phyloP scores from a whole-genome alignment of 768 basidiomycete species.

The Pholiota molesta region DNA sequence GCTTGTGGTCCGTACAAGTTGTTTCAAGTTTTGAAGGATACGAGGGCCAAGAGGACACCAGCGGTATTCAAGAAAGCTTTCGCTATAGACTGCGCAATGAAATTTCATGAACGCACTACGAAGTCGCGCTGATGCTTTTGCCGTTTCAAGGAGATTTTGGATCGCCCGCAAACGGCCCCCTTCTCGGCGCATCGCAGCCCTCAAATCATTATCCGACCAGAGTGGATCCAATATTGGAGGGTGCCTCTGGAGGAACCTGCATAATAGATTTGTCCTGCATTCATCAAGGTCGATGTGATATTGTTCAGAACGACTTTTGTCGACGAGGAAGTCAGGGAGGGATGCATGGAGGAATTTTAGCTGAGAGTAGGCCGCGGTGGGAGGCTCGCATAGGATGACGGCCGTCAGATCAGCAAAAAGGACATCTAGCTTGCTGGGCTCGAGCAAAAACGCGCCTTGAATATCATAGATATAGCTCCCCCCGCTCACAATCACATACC shows the following conservation, averaged over 20 bases:
- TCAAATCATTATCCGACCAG: not conserved
- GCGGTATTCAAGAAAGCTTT: not conserved
- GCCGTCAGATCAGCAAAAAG: too few relatives aligned
- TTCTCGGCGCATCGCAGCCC: not conserved
- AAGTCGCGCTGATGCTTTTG: not conserved
- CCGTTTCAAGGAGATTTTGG: too few relatives aligned
- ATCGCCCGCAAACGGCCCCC: not conserved
- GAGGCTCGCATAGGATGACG: not conserved
- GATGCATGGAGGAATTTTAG: constrained; percentile 6
- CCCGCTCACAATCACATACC: too few relatives aligned
- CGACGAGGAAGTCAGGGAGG: constrained; percentile 1
- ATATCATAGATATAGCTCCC: too few relatives aligned
- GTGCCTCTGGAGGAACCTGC: not conserved
- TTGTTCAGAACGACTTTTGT: not conserved
- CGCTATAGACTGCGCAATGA: not conserved
- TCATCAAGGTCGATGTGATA: not conserved
- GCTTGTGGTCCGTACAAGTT: not conserved
- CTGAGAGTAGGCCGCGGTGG: not conserved
- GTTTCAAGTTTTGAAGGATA: not conserved
- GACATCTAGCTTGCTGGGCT: not conserved
- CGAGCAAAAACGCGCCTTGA: not conserved
- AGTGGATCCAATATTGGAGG: not conserved
- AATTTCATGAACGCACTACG: not conserved
- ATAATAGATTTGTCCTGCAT: not conserved
- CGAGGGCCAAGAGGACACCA: not conserved